Evolutionary conservation across 805 yeast genomes (phyloP), one percentile per base, ranked within the genome.

Genomic region (Ogataea trehalophila): DNA sequence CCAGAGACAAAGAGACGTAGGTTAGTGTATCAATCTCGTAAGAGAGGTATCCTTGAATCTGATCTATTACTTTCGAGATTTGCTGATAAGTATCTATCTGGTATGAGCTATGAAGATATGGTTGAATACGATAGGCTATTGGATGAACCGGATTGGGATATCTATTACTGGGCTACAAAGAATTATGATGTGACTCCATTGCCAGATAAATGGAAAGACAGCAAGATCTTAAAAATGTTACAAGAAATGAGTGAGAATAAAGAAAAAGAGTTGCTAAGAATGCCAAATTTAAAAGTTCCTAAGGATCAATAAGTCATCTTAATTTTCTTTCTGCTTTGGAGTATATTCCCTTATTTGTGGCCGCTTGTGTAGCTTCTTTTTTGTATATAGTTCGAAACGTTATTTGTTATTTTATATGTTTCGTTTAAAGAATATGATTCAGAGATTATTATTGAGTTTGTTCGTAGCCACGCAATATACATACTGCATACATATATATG

Each of bases 131-230:
- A 92, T 61, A 63, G 74, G 48, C 68, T 94, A 48, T 74, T 94
- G 62, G 95, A 94, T 66, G 95, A 92, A 67, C 80, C 92, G n/a
- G 99, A 94, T 67, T 94, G 99, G 99, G 99, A 94, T 67, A 91
- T 94, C 51, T 94, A 88, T 67, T 94, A 94, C 71, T 92, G 99
- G 99, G 96, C 95, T 23, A 89, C 97, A 2, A 80, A 79, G 55
- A 88, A 91, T 65, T 87, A 70, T 59, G 81, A 79, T 34, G 81
- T 87, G 17, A 87, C 91, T 41, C 95, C 96, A 14, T 73, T 92
- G 53, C 97, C 98, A 15, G 89, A 86, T 37, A 78, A 79, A 61
- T 94, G 96, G 96, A 74, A 81, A 62, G 62, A 84, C 49, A 79
- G 87, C 13, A 70, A 76, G 56, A 71, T 92, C 37, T 73, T 92